phyloP scores from a whole-genome alignment of 164 flowering plant species.

The Amborella trichopoda region DNA sequence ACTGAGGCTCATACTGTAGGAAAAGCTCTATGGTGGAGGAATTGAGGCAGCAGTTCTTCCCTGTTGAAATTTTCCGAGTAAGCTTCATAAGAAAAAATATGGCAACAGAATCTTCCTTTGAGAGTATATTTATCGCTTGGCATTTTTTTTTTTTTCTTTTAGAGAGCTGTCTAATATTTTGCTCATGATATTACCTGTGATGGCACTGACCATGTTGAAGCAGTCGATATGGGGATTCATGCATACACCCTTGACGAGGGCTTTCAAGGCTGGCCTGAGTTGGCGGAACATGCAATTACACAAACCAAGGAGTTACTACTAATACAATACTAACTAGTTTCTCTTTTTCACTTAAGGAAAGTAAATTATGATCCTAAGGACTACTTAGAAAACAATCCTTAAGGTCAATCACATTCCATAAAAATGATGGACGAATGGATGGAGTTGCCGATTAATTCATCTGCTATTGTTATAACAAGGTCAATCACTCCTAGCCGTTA shows the following conservation, averaged over 20 bases:
- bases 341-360: too few relatives aligned
- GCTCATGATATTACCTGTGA: slow-evolving; percentile 36
- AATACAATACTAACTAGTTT: too few relatives aligned
- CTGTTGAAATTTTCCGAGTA: slow-evolving; percentile 13
- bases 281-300: too few relatives aligned
- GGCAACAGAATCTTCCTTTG: neutral
- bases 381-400: too few relatives aligned
- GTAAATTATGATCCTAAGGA: too few relatives aligned
- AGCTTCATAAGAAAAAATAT: neutral
- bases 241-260: slow-evolving; percentile 41
- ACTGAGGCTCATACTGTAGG: slow-evolving; percentile 50
- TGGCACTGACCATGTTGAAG: slow-evolving; percentile 28
- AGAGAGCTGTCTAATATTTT: neutral
- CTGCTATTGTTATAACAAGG: too few relatives aligned
- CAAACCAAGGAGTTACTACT: too few relatives aligned
- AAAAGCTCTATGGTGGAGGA: slow-evolving; percentile 32
- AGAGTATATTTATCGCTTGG: neutral
- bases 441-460: too few relatives aligned
- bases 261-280: too few relatives aligned
- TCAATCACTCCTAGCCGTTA: too few relatives aligned
- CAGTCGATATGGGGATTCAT: slow-evolving; percentile 34
- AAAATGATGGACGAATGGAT: too few relatives aligned
- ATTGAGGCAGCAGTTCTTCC: slow-evolving; percentile 67
- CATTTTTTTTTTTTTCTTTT: neutral
- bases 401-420: too few relatives aligned